Evolutionary conservation across 371 early-diverging fungal genomes (phyloP).

Genomic region (Syncephalis fuscata): DNA sequence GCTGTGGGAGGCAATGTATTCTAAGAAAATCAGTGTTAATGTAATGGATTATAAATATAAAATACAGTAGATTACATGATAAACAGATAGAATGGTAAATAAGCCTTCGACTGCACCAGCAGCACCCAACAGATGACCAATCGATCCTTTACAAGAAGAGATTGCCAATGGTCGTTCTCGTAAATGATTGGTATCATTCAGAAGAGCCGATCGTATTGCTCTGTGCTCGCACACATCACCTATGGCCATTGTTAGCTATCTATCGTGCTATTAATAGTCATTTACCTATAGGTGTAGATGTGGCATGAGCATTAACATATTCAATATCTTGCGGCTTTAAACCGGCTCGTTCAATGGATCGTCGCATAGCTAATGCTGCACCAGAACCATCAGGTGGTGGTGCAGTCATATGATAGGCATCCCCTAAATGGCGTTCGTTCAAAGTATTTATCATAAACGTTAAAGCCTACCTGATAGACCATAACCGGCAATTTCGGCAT

Average conservation of each 20-base stretch:
- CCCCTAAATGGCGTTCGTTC: constrained; percentile 32
- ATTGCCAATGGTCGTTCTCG: constrained; percentile 37
- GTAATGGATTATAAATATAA: too few relatives aligned
- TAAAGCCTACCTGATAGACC: constrained; percentile 51
- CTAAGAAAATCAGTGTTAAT: constrained; percentile 15
- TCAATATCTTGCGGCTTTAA: constrained; percentile 43
- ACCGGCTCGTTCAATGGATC: constrained; percentile 49
- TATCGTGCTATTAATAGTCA: constrained; percentile 2
- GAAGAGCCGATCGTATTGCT: constrained; percentile 38
- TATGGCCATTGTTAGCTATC: constrained; percentile 3
- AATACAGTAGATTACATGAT: constrained; percentile 22
- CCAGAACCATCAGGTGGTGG: constrained; percentile 77
- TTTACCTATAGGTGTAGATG: constrained; percentile 67
- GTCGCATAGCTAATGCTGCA: constrained; percentile 68
- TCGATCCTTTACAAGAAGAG: constrained; percentile 81
- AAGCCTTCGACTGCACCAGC: constrained; percentile 92
- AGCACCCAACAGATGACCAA: constrained; percentile 87
- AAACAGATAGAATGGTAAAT: constrained; percentile 60
- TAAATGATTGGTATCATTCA: neutral
- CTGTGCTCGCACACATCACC: constrained; percentile 62
- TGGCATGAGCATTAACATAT: constrained; percentile 93
- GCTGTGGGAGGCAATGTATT: constrained; percentile 67
- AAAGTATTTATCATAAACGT: neutral
- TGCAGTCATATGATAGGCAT: constrained; percentile 88
- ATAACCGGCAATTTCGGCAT: constrained; percentile 81